A percentile compares a stretch with the other conserved stretches of the same genome.
phyloP scores from a whole-genome alignment of 495 filamentous ascomycete species.

The Penicillium odoratum region DNA sequence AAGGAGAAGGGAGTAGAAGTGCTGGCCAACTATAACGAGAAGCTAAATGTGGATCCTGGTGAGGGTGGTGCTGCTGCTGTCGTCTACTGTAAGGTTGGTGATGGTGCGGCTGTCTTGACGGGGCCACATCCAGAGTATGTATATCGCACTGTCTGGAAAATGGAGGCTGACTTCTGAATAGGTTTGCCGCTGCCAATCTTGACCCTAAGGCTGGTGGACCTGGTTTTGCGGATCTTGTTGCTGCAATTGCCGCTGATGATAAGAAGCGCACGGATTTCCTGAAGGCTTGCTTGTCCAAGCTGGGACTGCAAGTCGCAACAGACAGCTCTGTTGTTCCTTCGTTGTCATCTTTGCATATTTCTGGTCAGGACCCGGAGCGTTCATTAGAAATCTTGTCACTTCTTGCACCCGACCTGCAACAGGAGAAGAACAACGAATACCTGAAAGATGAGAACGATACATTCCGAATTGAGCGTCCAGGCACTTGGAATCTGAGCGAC shows the following conservation, averaged over 20 bases:
- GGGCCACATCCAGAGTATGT: constrained; percentile 93
- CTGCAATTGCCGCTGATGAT: constrained; percentile 70
- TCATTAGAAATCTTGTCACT: constrained; percentile 65
- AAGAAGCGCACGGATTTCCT: constrained; percentile 70
- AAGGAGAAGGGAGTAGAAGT: constrained; percentile 70
- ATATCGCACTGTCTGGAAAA: neutral
- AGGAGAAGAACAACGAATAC: constrained; percentile 66
- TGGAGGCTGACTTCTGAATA: constrained; percentile 35
- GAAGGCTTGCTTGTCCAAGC: constrained; percentile 75
- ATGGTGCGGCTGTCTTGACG: constrained; percentile 78
- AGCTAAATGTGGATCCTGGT: constrained; percentile 76
- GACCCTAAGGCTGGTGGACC: constrained; percentile 59
- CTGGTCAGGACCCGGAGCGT: constrained; percentile 62
- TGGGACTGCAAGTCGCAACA: constrained; percentile 75
- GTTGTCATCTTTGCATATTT: constrained; percentile 83
- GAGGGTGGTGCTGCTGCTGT: constrained; percentile 68
- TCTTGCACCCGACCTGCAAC: constrained; percentile 64
- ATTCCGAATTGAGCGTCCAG: constrained; percentile 70
- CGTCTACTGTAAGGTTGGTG: constrained; percentile 83
- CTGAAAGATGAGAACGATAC: constrained; percentile 84
- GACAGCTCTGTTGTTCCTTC: constrained; percentile 71
- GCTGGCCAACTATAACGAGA: constrained; percentile 75
- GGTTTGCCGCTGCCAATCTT: constrained; percentile 82
- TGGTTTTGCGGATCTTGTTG: constrained; percentile 66
- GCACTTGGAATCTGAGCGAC: constrained; percentile 60